Percentiles rank a stretch among this genome's conserved stretches.
Evolutionary conservation across 2,329 filamentous ascomycete species (phyloP).

Genomic region (Fusarium sp.): DNA sequence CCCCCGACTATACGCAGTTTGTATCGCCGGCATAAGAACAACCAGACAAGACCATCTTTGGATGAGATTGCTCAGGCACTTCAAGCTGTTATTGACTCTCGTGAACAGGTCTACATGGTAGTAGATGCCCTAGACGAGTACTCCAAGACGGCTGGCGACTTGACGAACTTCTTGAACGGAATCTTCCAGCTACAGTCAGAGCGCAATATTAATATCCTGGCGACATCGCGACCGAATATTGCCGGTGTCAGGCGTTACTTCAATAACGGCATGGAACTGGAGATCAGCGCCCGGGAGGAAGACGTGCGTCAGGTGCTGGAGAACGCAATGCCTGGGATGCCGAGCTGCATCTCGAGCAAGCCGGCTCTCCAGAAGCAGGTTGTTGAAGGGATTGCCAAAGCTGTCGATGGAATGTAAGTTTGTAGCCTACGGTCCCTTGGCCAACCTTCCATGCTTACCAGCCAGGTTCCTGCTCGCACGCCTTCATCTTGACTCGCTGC

Average conservation of each 20-base stretch:
- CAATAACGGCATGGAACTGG: background rate
- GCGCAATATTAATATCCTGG: background rate
- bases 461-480: background rate
- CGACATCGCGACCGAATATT: background rate
- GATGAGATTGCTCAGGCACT: background rate
- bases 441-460: background rate
- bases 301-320: background rate
- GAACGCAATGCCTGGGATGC: background rate
- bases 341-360: background rate
- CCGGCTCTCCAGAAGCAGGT: background rate
- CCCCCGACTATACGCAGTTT: background rate
- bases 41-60: background rate
- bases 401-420: background rate
- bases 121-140: background rate
- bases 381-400: background rate
- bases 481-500: background rate
- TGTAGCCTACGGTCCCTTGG: fast-evolving
- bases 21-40: background rate
- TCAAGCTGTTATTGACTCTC: background rate
- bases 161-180: background rate
- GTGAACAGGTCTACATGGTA: background rate
- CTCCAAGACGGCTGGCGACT: background rate
- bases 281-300: background rate
- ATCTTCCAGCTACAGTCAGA: background rate
- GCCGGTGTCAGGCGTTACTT: background rate